Percentiles rank a stretch among this genome's conserved stretches.
Conservation (phyloP, 225 moss, liverwort and hornwort genomes). For the Neckera pumila region DNA sequence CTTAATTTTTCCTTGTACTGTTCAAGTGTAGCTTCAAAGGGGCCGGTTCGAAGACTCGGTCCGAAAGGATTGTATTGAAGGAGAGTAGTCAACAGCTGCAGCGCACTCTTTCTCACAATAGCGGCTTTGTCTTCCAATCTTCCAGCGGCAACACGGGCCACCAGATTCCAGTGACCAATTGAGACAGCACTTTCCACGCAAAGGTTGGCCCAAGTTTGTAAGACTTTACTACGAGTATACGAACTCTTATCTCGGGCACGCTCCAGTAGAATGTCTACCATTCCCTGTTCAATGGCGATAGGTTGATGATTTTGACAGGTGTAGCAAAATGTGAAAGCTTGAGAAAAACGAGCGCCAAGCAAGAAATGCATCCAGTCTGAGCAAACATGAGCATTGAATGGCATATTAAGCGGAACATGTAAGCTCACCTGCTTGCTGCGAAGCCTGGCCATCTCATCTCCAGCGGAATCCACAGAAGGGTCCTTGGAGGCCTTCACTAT, state of each 20-base stretch:
- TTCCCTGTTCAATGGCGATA: conserved; percentile 28
- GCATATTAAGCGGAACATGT: background rate
- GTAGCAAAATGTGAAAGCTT: background rate
- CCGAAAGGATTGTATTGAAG: conserved; percentile 95
- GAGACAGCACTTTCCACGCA: conserved; percentile 88
- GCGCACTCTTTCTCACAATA: conserved; percentile 78
- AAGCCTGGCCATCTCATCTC: conserved; percentile 62
- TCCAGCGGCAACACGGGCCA: conserved; percentile 77
- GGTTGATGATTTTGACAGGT: background rate
- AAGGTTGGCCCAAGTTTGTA: conserved; percentile 91
- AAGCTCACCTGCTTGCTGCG: conserved; percentile 66
- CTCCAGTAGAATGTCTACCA: conserved; percentile 79
- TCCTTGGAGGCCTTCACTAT: conserved; percentile 65
- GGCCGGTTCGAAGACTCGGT: conserved; percentile 57
- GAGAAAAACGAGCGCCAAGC: background rate
- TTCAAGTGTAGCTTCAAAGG: conserved; percentile 83
- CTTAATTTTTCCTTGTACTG: conserved; percentile 74
- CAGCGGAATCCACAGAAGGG: conserved; percentile 31
- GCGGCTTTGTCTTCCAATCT: conserved; percentile 85
- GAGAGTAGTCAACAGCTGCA: conserved; percentile 73
- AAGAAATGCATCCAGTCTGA: background rate
- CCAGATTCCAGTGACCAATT: conserved; percentile 96
- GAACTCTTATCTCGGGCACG: conserved; percentile 76
- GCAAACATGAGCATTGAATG: background rate
- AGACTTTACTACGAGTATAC: conserved; percentile 85